Percentiles rank a stretch among this genome's conserved stretches.
phyloP scores from a whole-genome alignment of 345 rosid genomes.

The Laguncularia racemosa region DNA sequence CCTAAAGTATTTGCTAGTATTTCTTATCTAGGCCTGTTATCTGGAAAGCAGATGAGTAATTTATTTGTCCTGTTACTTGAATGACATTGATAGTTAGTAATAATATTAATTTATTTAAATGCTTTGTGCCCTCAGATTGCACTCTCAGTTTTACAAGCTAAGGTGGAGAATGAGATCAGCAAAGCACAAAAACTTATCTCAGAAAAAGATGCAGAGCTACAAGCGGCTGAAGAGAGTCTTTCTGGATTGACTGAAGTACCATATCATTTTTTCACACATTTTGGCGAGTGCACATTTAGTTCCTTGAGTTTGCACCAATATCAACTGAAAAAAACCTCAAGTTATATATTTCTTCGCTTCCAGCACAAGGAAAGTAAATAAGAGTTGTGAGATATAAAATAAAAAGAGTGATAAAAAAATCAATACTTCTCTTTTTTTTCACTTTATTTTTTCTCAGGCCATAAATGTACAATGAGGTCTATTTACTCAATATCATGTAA shows the following conservation, averaged over 20 bases:
- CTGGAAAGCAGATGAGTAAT: too few species aligned
- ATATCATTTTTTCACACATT: slow-evolving; percentile 6
- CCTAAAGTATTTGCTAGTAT: too few species aligned
- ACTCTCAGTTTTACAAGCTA: slow-evolving; percentile 55
- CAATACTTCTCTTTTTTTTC: too few species aligned
- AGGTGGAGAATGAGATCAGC: slow-evolving; percentile 65
- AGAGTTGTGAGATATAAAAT: neutral
- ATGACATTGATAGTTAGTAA: neutral
- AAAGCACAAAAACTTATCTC: slow-evolving; percentile 63
- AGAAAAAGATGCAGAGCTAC: slow-evolving; percentile 68
- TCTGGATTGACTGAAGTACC: slow-evolving; percentile 73
- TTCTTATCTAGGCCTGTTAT: too few species aligned
- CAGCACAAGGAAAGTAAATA: neutral
- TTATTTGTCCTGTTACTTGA: too few species aligned
- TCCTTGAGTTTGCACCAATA: neutral
- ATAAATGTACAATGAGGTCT: too few species aligned
- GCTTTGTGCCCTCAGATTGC: slow-evolving; percentile 32
- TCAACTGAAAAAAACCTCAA: neutral
- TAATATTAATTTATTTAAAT: too few species aligned
- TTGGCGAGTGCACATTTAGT: neutral
- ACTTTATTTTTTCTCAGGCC: too few species aligned
- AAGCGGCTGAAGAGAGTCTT: slow-evolving; percentile 74
- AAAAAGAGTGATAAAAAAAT: too few species aligned
- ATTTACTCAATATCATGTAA: too few species aligned
- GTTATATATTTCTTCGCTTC: neutral